Conservation (phyloP, 768 basidiomycete species). For the Tricholoma sp. region DNA sequence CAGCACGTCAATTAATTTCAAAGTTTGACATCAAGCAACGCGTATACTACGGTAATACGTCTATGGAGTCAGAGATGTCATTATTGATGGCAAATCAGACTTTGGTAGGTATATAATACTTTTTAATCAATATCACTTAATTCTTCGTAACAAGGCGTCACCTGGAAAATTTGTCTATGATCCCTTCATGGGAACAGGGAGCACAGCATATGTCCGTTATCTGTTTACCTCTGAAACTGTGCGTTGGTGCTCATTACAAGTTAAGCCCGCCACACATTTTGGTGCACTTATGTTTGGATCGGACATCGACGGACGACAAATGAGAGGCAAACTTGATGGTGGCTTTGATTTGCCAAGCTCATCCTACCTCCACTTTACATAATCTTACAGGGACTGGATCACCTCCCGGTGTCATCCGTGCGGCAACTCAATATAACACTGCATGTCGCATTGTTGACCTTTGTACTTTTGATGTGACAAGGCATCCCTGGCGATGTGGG, state of each 20-base stretch:
- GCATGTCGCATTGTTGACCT: constrained; percentile 72
- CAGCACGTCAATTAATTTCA: constrained; percentile 60
- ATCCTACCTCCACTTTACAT: background rate
- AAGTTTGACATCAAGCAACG: constrained; percentile 88
- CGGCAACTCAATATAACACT: constrained; percentile 82
- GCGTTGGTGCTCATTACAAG: background rate
- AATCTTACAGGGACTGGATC: constrained; percentile 23
- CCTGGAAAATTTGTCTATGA: constrained; percentile 93
- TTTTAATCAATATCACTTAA: background rate
- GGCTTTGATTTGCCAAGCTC: background rate
- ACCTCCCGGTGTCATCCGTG: constrained; percentile 68
- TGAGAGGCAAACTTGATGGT: constrained; percentile 79
- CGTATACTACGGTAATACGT: constrained; percentile 89
- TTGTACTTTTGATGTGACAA: constrained; percentile 90
- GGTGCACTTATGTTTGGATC: constrained; percentile 86
- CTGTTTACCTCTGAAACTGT: background rate
- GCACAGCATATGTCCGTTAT: constrained; percentile 73
- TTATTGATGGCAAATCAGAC: constrained; percentile 97
- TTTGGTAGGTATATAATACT: constrained; percentile 42
- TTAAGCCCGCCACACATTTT: constrained; percentile 79
- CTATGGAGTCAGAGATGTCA: constrained; percentile 96
- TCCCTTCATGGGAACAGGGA: constrained; percentile 92
- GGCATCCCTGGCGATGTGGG: constrained; percentile 84
- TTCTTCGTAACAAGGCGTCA: constrained; percentile 48
- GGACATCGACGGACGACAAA: constrained; percentile 96